Percentiles rank a stretch among this genome's conserved stretches.
Conservation (phyloP, 108 stramenopile species). For the Discostella pseudostelligera region DNA sequence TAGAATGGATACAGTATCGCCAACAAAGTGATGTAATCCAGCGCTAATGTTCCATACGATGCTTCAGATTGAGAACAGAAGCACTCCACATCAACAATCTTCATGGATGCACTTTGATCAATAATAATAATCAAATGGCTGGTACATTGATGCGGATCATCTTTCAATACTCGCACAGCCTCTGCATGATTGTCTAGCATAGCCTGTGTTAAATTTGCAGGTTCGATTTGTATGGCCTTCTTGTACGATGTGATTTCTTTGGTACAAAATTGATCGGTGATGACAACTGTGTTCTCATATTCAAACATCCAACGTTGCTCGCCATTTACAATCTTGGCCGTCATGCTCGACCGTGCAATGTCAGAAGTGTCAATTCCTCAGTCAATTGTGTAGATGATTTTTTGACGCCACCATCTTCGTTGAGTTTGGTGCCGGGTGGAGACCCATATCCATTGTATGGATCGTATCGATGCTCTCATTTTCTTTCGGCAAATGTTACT, state of each 20-base stretch:
- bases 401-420: too few relatives aligned
- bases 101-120: constrained; percentile 68
- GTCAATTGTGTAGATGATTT: constrained; percentile 3
- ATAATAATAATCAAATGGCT: constrained; percentile 61
- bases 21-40: constrained; percentile 60
- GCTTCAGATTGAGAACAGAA: constrained; percentile 51
- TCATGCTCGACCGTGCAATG: constrained; percentile 48
- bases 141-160: constrained; percentile 41
- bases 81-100: constrained; percentile 47
- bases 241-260: constrained; percentile 58
- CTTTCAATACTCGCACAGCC: constrained; percentile 32
- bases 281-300: constrained; percentile 52
- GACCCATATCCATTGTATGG: too few relatives aligned
- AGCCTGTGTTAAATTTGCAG: constrained; percentile 19
- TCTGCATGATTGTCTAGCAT: constrained; percentile 33
- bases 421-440: too few relatives aligned
- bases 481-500: too few relatives aligned
- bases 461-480: too few relatives aligned
- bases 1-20: constrained; percentile 56
- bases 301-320: constrained; percentile 46
- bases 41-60: constrained; percentile 48
- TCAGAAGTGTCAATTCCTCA: constrained; percentile 48
- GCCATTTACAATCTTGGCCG: constrained; percentile 20
- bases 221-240: constrained; percentile 42
- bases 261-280: constrained; percentile 40